These are phyloP conservation scores for Xerocomus nothofagi DNA, from an alignment of 1,284 basidiomycete genomes.

Conservation along the genomic window DNA sequence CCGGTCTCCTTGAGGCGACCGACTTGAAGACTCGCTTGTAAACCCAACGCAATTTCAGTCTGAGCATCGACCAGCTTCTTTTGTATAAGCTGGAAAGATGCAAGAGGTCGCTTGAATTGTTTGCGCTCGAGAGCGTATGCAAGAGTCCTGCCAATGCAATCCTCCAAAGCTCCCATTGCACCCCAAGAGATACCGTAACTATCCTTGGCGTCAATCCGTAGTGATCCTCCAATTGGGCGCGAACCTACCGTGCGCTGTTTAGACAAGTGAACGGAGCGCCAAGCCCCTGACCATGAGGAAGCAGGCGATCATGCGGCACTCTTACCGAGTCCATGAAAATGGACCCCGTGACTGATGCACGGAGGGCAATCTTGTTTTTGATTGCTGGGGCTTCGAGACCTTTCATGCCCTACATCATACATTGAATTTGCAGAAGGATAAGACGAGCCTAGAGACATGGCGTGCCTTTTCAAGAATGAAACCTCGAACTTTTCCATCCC, in stretches of 20 bases:
- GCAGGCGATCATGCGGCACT: slow-evolving; percentile 67
- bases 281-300: slow-evolving; percentile 77
- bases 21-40: slow-evolving; percentile 80
- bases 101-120: slow-evolving; percentile 89
- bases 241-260: slow-evolving; percentile 74
- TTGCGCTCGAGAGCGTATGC: slow-evolving; percentile 87
- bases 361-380: slow-evolving; percentile 90
- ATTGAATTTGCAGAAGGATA: not conserved
- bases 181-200: slow-evolving; percentile 92
- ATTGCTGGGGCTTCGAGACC: slow-evolving; percentile 89
- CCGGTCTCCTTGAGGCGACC: slow-evolving; percentile 88
- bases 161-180: slow-evolving; percentile 93
- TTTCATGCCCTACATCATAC: slow-evolving; percentile 59
- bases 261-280: slow-evolving; percentile 88
- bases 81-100: slow-evolving; percentile 94
- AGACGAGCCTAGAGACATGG: not conserved
- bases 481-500: slow-evolving; percentile 90
- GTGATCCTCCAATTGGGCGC: not conserved
- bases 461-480: slow-evolving; percentile 86
- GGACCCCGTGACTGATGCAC: slow-evolving; percentile 89
- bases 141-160: slow-evolving; percentile 79
- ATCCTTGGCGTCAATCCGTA: slow-evolving; percentile 1
- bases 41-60: slow-evolving; percentile 81
- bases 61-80: slow-evolving; percentile 96
- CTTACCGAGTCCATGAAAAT: slow-evolving; percentile 90